Base-by-base conservation (phyloP, 768 basidiomycete species). In the Strobilomyces dryophilus region DNA sequence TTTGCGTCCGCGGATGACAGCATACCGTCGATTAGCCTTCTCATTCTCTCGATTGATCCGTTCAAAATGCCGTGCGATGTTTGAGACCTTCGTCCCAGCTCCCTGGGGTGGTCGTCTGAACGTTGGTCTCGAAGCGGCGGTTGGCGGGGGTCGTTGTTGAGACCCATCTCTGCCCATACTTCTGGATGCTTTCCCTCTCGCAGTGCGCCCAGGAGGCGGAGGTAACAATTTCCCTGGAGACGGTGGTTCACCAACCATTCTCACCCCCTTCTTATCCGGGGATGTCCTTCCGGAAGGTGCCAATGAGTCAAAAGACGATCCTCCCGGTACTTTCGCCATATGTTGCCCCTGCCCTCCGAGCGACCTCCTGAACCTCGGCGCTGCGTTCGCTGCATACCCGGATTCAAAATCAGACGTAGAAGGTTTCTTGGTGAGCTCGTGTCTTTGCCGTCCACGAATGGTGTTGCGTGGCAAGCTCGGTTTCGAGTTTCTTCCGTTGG, bases 371-470 rank as follows among this genome's bases (percentile, higher is more conserved):
- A 90, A 85, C 58, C 81, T 78, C 2, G 92, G 87, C 1, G 91
- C 92, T 53, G 93, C 84, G 63, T 94, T 94, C n/a, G 86, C 89
- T 4, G 93, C 92, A 70, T 95, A 95, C 44, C 93, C 84, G 51
- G 88, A 83, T 71, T 95, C 94, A 49, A 92, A 92, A 65, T 95
- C 94, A 7, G 93, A 95, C 10, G 77, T 76, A 9, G 86, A 85
- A 36, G 81, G 71, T 57, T 82, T 83, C 63, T 75, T 79, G 14
- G 71, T 61, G 40, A 78, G 69, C 43, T 76, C 59, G 36, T 76
- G 79, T 53, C 54, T 66, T 61, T 82, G 81, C 53, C 80, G 76
- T 32, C 74, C 74, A 35, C 82, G 78, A 18, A 73, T 50, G 6
- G 74, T 63, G 15, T 64, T 71, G 17, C 77, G 79, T 11, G 62